Base-by-base conservation (phyloP, 208 protist genomes). In the Kentomonas sorsogonicus region DNA sequence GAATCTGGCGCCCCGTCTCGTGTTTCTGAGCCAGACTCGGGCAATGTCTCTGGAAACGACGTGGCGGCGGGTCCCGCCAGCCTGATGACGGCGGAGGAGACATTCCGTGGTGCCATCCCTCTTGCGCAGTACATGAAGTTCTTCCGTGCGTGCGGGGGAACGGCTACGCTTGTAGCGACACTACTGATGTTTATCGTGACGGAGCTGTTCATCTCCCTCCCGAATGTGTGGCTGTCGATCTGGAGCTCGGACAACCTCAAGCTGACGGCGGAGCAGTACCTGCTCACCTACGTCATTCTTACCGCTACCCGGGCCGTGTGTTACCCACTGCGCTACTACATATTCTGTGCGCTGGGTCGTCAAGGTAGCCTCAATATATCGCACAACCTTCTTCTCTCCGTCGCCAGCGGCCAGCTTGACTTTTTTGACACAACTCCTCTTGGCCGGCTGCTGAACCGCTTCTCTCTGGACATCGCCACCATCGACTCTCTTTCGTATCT, bases 361-460 rank as follows among this genome's bases (percentile, higher is more conserved):
- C 30, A 31, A 0, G 74, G 82, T 13, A 53, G 73, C 15, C 51
- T 51, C 15, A 27, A 44, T 34, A 36, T 93, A 13, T 83, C 93
- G 54, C 22, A 60, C 13, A 53, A 57, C 27, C 62, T 86, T 22
- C 60, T 86, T 25, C 43, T 51, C 34, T 71, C 73, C 53, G 47
- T 86, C 2, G 20, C 72, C n/a, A 67, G 55, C 44, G 70, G 57
- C 43, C 79, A 71, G 15, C 59, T 79, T 59, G 44, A 39, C 11
- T 86, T 86, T 53, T 86, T 86, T 36, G 69, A 71, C 47, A 72
- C 59, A 16, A 78, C 74, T 6, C 68, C 74, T 22, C 65, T 72
- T 27, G 79, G 79, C 33, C 66, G 67, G 13, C 63, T 96, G 22
- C 55, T 96, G 31, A 94, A 88, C 57, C 68, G 90, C 27, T 86